Conservation (phyloP, 768 basidiomycete genomes). For the Pulveroboletus sp. region DNA sequence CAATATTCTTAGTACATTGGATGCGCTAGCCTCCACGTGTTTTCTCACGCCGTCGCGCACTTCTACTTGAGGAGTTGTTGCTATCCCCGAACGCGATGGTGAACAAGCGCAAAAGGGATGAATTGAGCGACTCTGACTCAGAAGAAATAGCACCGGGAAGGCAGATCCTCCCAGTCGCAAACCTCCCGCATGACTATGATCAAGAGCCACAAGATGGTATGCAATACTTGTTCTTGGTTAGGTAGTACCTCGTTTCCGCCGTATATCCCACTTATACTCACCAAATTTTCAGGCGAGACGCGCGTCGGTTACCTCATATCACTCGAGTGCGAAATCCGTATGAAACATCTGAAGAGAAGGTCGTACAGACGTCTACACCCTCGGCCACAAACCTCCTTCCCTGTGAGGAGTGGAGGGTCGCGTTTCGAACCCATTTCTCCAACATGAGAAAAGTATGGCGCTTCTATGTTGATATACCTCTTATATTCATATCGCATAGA, state of each 20-base stretch:
- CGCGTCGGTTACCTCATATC: slow-evolving; percentile 57
- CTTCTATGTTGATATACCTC: neutral
- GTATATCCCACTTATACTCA: slow-evolving; percentile 5
- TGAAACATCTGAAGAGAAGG: slow-evolving; percentile 36
- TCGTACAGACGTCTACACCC: slow-evolving; percentile 11
- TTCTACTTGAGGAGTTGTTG: too few relatives aligned
- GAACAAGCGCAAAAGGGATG: slow-evolving; percentile 55
- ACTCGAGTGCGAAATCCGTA: slow-evolving; percentile 71
- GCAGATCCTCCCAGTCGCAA: slow-evolving; percentile 79
- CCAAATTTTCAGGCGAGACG: slow-evolving; percentile 57
- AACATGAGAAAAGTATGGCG: slow-evolving; percentile 56
- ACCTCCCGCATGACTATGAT: slow-evolving; percentile 65
- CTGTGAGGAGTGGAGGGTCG: slow-evolving; percentile 60
- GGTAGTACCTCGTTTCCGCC: slow-evolving; percentile 40
- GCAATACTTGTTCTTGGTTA: slow-evolving; percentile 78
- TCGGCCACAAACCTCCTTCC: slow-evolving; percentile 44
- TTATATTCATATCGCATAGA: slow-evolving; percentile 41
- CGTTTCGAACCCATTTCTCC: slow-evolving; percentile 55
- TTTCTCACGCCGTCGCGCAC: slow-evolving; percentile 20
- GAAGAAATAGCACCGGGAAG: slow-evolving; percentile 60
- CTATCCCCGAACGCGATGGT: slow-evolving; percentile 12
- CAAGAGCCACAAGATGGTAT: slow-evolving; percentile 65
- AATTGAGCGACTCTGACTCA: slow-evolving; percentile 49
- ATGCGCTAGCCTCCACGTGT: neutral
- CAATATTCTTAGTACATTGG: too few relatives aligned